A percentile compares a stretch with the other conserved stretches of the same genome.
Evolutionary conservation across 148 eudicot genomes (phyloP).

Genomic region (Heliosperma pusillum): DNA sequence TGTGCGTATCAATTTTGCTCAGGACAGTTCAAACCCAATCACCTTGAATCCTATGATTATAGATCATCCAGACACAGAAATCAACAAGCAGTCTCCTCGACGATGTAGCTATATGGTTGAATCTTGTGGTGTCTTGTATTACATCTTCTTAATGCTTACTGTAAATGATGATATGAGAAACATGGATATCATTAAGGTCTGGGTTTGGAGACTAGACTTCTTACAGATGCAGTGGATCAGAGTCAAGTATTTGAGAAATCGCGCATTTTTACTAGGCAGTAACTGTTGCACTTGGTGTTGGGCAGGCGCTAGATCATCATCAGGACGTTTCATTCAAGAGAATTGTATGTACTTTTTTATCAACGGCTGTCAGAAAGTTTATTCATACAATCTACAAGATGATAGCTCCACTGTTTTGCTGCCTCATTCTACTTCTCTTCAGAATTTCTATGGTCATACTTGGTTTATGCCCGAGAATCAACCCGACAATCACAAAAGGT

Average conservation of each 20-base stretch:
- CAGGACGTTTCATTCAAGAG: too few relatives aligned
- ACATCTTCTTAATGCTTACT: too few relatives aligned
- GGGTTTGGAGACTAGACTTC: too few relatives aligned
- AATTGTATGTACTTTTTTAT: background rate
- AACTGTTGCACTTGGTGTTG: too few relatives aligned
- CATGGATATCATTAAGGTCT: too few relatives aligned
- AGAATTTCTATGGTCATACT: background rate
- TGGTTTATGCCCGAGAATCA: slow-evolving; percentile 9
- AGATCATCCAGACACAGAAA: too few relatives aligned
- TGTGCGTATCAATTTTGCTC: too few relatives aligned
- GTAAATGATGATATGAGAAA: background rate
- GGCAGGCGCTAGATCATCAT: too few relatives aligned
- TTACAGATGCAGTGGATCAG: too few relatives aligned
- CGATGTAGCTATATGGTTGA: background rate
- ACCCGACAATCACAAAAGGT: slow-evolving; percentile 6
- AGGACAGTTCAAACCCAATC: background rate
- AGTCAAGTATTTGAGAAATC: too few relatives aligned
- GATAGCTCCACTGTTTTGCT: background rate
- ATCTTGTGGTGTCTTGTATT: background rate
- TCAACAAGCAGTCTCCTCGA: too few relatives aligned
- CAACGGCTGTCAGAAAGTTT: background rate
- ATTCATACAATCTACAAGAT: background rate
- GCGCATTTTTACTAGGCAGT: too few relatives aligned
- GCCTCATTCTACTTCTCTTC: background rate
- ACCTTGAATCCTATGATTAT: background rate